Conservation (phyloP, 2,329 filamentous ascomycete genomes). For the Nemania serpens region DNA sequence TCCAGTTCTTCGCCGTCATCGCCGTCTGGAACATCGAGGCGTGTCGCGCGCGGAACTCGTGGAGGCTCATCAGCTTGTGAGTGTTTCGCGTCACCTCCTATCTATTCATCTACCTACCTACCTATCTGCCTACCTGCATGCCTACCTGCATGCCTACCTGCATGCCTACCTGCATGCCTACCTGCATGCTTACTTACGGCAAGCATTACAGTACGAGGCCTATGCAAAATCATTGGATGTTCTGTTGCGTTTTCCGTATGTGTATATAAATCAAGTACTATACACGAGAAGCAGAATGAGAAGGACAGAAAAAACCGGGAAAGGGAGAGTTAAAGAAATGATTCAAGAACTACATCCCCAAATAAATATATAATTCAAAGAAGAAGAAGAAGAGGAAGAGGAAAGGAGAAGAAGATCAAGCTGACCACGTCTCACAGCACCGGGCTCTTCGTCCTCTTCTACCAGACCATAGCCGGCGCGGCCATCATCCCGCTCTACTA, state of each 20-base stretch:
- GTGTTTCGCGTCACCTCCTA: too few species aligned
- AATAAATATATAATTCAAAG: not conserved
- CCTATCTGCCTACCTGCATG: not conserved
- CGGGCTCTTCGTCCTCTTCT: conserved; percentile 33
- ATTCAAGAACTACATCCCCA: too few species aligned
- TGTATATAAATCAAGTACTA: too few species aligned
- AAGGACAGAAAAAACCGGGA: too few species aligned
- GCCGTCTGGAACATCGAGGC: conserved; percentile 37
- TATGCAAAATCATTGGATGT: too few species aligned
- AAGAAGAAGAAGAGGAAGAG: too few species aligned
- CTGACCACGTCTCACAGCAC: conserved; percentile 24
- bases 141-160: not conserved
- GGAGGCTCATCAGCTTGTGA: conserved; percentile 36
- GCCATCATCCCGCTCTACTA: conserved; percentile 38
- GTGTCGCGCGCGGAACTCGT: conserved; percentile 29
- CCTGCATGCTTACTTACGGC: too few species aligned
- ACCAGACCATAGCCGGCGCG: conserved; percentile 36
- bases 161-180: too few species aligned
- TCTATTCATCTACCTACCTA: not conserved
- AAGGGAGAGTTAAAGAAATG: too few species aligned
- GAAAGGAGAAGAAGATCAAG: not conserved
- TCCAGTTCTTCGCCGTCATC: conserved; percentile 36
- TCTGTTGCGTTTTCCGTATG: too few species aligned
- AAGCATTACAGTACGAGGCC: too few species aligned
- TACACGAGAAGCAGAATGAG: too few species aligned